A percentile compares a stretch with the other conserved stretches of the same genome.
These are phyloP conservation scores for Arthrobotrys sinensis DNA, from an alignment of 2,329 filamentous ascomycete genomes.

Conservation along the genomic window DNA sequence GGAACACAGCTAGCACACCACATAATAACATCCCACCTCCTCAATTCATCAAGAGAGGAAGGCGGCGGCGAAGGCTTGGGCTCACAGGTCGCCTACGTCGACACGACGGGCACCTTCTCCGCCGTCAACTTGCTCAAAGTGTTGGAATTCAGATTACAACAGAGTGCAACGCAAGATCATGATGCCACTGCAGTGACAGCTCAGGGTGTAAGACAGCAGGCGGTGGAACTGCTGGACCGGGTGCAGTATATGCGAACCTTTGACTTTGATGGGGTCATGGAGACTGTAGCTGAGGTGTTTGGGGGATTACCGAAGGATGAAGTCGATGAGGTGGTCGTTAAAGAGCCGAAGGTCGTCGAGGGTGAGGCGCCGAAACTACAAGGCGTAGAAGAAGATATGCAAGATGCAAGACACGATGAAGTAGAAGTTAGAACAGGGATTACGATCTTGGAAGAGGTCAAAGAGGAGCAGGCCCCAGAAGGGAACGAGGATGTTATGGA, in stretches of 20 bases:
- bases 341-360: background rate
- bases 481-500: background rate
- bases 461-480: background rate
- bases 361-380: background rate
- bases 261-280: conserved; percentile 56
- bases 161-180: conserved; percentile 24
- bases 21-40: conserved; percentile 43
- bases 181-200: background rate
- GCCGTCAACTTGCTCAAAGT: conserved; percentile 40
- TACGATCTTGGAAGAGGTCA: background rate
- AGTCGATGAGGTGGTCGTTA: background rate
- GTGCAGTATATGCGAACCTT: conserved; percentile 59
- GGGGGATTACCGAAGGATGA: conserved; percentile 19
- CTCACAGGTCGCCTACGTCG: conserved; percentile 50
- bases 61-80: background rate
- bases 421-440: background rate
- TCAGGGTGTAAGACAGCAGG: background rate
- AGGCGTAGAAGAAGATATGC: background rate
- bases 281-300: conserved; percentile 42
- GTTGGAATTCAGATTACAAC: conserved; percentile 52
- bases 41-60: background rate
- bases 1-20: conserved; percentile 44
- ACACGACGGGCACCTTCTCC: conserved; percentile 56
- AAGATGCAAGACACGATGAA: background rate
- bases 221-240: conserved; percentile 44